Evolutionary conservation across 352 stramenopile species (phyloP).

Genomic region (Phytopythium aichiense): DNA sequence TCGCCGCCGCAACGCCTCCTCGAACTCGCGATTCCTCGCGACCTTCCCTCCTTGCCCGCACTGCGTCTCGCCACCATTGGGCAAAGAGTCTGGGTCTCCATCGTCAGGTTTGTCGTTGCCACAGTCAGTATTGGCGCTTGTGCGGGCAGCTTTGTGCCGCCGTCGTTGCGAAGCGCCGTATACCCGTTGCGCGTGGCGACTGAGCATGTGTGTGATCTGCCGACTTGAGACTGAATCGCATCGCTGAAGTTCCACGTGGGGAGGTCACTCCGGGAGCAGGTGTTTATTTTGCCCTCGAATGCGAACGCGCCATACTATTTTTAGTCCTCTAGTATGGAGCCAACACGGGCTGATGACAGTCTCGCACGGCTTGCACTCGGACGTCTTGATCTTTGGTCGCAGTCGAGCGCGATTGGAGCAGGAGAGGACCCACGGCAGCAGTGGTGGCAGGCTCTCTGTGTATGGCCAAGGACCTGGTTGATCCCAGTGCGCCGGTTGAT

Average conservation of each 20-base stretch:
- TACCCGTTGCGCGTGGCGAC: background rate
- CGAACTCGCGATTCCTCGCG: slow-evolving; percentile 20
- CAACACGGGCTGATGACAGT: background rate
- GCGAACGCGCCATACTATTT: background rate
- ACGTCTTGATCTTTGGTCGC: no score
- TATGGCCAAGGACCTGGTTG: background rate
- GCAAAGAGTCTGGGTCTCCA: background rate
- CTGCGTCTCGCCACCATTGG: background rate
- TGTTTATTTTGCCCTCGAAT: background rate
- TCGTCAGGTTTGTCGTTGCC: background rate
- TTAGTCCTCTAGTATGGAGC: background rate
- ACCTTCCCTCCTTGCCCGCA: background rate
- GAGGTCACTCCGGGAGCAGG: background rate
- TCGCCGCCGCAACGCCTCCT: slow-evolving; percentile 46
- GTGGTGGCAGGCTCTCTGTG: background rate
- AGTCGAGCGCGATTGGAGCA: no score
- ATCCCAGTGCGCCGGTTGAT: background rate
- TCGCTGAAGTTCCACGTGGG: background rate
- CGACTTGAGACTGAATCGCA: background rate
- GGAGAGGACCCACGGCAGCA: no score
- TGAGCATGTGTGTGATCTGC: background rate
- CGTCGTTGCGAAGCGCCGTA: background rate
- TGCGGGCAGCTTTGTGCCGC: background rate
- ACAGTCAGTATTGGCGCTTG: background rate
- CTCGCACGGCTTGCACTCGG: background rate